These are phyloP conservation scores for Jamesozyma spencerorum DNA, from an alignment of 805 yeast species.

Conservation along the genomic window DNA sequence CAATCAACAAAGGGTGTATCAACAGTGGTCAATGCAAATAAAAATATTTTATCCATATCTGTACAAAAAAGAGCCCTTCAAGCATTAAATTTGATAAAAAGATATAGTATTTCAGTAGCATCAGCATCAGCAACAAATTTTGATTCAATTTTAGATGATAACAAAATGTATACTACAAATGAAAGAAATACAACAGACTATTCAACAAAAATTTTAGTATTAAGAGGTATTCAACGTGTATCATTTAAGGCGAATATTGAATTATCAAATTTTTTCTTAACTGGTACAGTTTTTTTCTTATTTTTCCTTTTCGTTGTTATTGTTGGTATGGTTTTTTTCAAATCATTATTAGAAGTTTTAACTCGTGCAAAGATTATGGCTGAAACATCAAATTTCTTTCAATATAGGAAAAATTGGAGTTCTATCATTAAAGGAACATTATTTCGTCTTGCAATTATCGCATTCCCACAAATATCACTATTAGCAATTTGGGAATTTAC, in stretches of 20 bases:
- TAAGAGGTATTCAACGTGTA: conserved; percentile 90
- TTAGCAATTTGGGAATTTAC: conserved; percentile 87
- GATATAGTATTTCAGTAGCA: conserved; percentile 26
- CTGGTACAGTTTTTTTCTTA: conserved; percentile 75
- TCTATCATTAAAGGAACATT: conserved; percentile 80
- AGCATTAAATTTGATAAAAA: conserved; percentile 21
- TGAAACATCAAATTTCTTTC: conserved; percentile 51
- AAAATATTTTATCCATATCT: conserved; percentile 62
- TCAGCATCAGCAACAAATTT: conserved; percentile 34
- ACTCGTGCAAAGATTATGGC: conserved; percentile 51
- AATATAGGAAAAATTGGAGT: conserved; percentile 76
- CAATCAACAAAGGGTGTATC: conserved; percentile 90
- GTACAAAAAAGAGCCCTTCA: conserved; percentile 49
- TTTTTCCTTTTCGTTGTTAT: conserved; percentile 61
- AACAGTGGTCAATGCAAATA: conserved; percentile 61
- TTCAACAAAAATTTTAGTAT: conserved; percentile 61
- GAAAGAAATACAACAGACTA: conserved; percentile 52
- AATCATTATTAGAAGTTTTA: conserved; percentile 56
- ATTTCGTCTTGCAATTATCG: conserved; percentile 71
- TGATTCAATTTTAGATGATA: conserved; percentile 42
- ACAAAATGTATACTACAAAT: conserved; percentile 53
- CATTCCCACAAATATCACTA: conserved; percentile 79
- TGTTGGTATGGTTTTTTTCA: conserved; percentile 51
- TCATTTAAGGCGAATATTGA: conserved; percentile 79
- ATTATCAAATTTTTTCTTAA: conserved; percentile 74